A percentile compares a stretch with the other conserved stretches of the same genome.
phyloP scores from a whole-genome alignment of 2,329 filamentous ascomycete species.

The Colletotrichum sp. region DNA sequence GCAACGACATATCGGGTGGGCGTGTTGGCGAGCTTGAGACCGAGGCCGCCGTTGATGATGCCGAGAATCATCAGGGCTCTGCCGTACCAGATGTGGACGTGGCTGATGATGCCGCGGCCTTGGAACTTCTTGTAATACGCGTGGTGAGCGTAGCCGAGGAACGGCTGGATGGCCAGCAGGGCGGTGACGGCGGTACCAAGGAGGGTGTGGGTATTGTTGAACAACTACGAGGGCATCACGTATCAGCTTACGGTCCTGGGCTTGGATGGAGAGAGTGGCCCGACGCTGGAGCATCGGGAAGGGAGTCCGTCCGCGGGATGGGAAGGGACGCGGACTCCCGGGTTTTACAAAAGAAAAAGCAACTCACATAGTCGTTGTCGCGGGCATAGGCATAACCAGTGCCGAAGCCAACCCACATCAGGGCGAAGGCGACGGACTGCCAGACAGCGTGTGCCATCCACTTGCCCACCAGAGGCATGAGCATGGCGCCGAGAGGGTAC shows the following conservation, averaged over 20 bases:
- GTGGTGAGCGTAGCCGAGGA: constrained; percentile 64
- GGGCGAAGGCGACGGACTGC: constrained; percentile 57
- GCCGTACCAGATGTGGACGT: constrained; percentile 68
- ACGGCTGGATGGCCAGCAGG: constrained; percentile 61
- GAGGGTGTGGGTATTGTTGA: constrained; percentile 55
- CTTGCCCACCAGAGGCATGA: constrained; percentile 63
- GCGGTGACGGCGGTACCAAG: constrained; percentile 60
- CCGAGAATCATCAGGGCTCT: constrained; percentile 61
- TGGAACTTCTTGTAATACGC: constrained; percentile 51
- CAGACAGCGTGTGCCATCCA: constrained; percentile 62
- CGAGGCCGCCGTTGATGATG: constrained; percentile 67
- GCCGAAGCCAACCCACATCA: constrained; percentile 65
- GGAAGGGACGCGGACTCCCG: neutral
- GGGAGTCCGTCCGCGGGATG: neutral
- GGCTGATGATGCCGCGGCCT: constrained; percentile 53
- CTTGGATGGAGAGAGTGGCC: neutral
- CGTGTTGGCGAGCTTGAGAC: constrained; percentile 53
- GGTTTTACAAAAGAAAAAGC: neutral
- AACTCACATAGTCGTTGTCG: constrained; percentile 46
- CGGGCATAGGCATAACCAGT: constrained; percentile 56
- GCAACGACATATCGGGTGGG: constrained; percentile 48
- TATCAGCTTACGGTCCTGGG: constrained; percentile 17
- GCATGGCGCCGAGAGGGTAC: constrained; percentile 63
- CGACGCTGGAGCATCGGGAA: neutral
- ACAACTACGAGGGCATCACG: constrained; percentile 44